Base-by-base conservation (phyloP, 345 rosid species). In the Sonneratia alba region DNA sequence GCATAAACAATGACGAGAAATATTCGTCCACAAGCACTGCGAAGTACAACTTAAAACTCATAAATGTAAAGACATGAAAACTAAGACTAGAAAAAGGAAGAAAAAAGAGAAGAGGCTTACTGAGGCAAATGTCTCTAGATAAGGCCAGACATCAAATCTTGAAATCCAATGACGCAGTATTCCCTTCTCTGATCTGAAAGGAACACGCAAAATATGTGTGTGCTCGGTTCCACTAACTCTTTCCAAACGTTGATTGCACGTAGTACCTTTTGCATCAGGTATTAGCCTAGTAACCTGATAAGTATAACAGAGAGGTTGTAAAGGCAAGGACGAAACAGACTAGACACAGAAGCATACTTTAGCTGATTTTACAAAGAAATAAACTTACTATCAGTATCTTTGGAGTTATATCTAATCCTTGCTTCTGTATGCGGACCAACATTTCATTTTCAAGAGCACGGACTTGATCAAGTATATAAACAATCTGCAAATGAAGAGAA, bases 141-240 rank as follows among this genome's bases (percentile, higher is more conserved):
- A 92, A 70, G 99, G 99, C 99, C 99, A 96, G 32, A 96, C 89
- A 75, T 92, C 98, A 78, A 96, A 96, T 80, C 99, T 92, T 69
- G 99, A 94, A 79, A 94, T 87, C 98, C 98, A 94, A 64, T 92
- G 86, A 73, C 86, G 91, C 74, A 91, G 96, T 73, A 90, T 84
- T 24, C 98, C 98, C 56, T 87, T 84, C 40, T 94, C 91, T 9
- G 97, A 91, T 75, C 97, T 88, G 74, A 94, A 94, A 61, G 98
- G 98, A 81, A 94, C 96, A 66, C 97, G 81, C 64, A 94, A 78
- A 74, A 94, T 91, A 78, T 85, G 86, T 1, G 96, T 79, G 75
- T 94, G 84, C 66, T 94, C 93, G 7, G 98, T 88, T 79, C 98
- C 98, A 36, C 88, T 85, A 48, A 94, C 97, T 84, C 97, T 90